Conservation (phyloP, 1,139 yeast genomes). For the Yamadazyma epiphylla region DNA sequence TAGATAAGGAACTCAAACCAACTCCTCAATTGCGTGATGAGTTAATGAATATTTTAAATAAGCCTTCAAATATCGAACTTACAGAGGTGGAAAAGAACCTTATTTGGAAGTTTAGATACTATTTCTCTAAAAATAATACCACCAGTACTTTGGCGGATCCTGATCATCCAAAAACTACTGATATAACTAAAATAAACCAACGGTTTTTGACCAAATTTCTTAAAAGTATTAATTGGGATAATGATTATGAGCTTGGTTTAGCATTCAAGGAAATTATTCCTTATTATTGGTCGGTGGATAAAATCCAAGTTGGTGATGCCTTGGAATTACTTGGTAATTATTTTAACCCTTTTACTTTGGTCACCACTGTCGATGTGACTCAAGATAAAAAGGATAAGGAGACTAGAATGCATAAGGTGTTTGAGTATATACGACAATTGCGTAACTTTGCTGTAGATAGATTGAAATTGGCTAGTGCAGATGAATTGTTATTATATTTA, state of each 20-base stretch:
- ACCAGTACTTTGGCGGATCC: slow-evolving; percentile 13
- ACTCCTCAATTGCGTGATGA: slow-evolving; percentile 80
- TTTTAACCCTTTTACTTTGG: slow-evolving; percentile 43
- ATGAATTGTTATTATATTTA: slow-evolving; percentile 74
- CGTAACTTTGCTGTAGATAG: slow-evolving; percentile 88
- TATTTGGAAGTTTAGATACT: slow-evolving; percentile 90
- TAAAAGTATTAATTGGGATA: slow-evolving; percentile 86
- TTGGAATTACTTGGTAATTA: slow-evolving; percentile 79
- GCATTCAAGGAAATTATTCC: slow-evolving; percentile 59
- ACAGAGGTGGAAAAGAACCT: slow-evolving; percentile 82
- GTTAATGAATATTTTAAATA: slow-evolving; percentile 60
- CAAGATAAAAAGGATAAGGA: slow-evolving; percentile 17
- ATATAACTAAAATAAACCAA: slow-evolving; percentile 25
- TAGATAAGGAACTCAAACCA: slow-evolving; percentile 86
- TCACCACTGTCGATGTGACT: slow-evolving; percentile 12
- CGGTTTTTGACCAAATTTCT: slow-evolving; percentile 75
- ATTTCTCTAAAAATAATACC: slow-evolving; percentile 59
- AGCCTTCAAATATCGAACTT: slow-evolving; percentile 81
- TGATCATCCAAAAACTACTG: slow-evolving; percentile 10
- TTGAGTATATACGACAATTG: slow-evolving; percentile 39
- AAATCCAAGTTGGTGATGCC: slow-evolving; percentile 89
- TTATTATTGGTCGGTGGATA: slow-evolving; percentile 50
- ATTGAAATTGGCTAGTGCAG: slow-evolving; percentile 71
- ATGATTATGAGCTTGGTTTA: slow-evolving; percentile 73
- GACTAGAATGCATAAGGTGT: slow-evolving; percentile 28